A percentile compares a stretch with the other conserved stretches of the same genome.
Conservation (phyloP, 2,329 filamentous ascomycete species). For the Trichothecium sympodiale region DNA sequence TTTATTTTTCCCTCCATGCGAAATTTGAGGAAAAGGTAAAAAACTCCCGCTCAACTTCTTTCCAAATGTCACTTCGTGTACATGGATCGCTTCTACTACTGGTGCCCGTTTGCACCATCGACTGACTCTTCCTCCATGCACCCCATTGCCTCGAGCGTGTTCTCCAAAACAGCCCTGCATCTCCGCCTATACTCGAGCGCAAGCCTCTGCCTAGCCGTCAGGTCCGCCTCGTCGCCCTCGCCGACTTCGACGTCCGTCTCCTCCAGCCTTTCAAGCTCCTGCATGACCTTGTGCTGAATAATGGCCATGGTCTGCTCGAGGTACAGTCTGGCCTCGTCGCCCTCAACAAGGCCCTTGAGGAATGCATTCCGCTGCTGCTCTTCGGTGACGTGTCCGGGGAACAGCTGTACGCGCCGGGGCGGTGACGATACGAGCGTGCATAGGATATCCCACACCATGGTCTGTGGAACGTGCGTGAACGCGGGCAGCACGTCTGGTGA, state of each 20-base stretch:
- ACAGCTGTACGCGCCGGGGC: slow-evolving; percentile 16
- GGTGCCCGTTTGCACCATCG: too few species aligned
- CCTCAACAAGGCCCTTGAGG: slow-evolving; percentile 18
- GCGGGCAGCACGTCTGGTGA: slow-evolving; percentile 16
- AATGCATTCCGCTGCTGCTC: slow-evolving; percentile 14
- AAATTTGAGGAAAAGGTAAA: too few species aligned
- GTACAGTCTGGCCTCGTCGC: slow-evolving; percentile 12
- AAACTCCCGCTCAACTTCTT: too few species aligned
- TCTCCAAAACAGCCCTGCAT: slow-evolving; percentile 35
- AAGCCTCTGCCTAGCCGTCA: slow-evolving; percentile 34
- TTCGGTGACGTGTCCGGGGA: slow-evolving; percentile 10
- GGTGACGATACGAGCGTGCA: slow-evolving; percentile 22
- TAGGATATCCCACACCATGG: slow-evolving; percentile 40
- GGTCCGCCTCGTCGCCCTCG: slow-evolving; percentile 22
- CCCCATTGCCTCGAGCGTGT: slow-evolving; percentile 28
- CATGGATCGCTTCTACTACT: too few species aligned
- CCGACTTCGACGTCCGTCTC: slow-evolving; percentile 33
- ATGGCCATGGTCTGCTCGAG: slow-evolving; percentile 26
- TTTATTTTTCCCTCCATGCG: too few species aligned
- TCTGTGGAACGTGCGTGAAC: slow-evolving; percentile 41
- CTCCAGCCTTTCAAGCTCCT: slow-evolving; percentile 31
- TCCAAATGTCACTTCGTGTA: too few species aligned
- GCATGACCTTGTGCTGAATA: slow-evolving; percentile 31
- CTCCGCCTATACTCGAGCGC: slow-evolving; percentile 37
- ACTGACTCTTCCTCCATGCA: too few species aligned